Conservation (phyloP, 768 basidiomycete genomes). For the Suillus luteus region DNA sequence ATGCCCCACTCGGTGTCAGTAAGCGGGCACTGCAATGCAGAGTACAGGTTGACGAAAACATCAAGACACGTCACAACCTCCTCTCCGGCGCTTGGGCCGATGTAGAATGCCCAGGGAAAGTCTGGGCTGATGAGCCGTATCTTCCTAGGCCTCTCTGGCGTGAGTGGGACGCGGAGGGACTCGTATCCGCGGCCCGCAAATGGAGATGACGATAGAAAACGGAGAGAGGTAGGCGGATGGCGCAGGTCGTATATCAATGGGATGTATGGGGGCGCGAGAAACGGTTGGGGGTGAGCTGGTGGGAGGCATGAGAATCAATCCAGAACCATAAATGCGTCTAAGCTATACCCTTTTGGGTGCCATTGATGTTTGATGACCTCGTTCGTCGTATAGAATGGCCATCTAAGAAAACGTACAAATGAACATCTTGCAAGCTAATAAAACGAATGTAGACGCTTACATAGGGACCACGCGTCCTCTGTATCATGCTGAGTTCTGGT, state of each 20-base stretch:
- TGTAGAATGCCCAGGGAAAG: slow-evolving; percentile 14
- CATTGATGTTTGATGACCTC: neutral
- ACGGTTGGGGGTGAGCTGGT: neutral
- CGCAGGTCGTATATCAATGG: slow-evolving; percentile 14
- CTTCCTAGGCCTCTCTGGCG: neutral
- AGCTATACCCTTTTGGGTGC: neutral
- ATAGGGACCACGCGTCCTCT: neutral
- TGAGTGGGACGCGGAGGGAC: slow-evolving; percentile 7
- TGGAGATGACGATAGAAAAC: slow-evolving; percentile 10
- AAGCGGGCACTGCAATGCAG: slow-evolving; percentile 10
- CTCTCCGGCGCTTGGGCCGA: neutral
- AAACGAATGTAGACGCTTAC: neutral
- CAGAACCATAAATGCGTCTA: neutral
- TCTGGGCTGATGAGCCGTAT: slow-evolving; percentile 12
- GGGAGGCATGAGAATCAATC: neutral
- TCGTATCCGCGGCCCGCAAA: neutral
- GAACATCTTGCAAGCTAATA: neutral
- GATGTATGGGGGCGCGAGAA: neutral
- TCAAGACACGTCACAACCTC: slow-evolving; percentile 9
- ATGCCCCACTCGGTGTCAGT: slow-evolving; percentile 10
- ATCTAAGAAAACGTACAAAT: neutral
- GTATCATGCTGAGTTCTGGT: neutral
- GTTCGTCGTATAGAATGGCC: neutral
- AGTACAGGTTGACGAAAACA: slow-evolving; percentile 1
- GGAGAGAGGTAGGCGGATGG: neutral